phyloP scores from a whole-genome alignment of 2,329 filamentous ascomycete species.

The Aspergillus sp. region DNA sequence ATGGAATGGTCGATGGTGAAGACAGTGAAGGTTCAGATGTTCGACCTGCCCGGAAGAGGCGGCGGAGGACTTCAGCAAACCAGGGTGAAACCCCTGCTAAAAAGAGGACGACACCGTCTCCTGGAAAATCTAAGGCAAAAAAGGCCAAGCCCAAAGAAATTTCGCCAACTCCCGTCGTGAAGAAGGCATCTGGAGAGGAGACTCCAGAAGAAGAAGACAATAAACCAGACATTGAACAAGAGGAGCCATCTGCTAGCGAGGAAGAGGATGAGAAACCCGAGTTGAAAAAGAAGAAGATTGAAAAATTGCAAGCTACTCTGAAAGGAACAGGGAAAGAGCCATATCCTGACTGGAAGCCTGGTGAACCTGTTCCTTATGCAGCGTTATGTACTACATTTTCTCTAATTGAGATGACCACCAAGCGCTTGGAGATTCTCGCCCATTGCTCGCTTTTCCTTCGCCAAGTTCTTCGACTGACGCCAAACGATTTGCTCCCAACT shows the following conservation, averaged over 20 bases:
- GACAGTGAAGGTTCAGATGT: constrained; percentile 49
- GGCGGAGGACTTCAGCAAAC: constrained; percentile 25
- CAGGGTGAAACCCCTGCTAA: constrained; percentile 28
- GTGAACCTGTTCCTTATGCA: constrained; percentile 84
- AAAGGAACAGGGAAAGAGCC: constrained; percentile 62
- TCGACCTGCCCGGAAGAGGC: constrained; percentile 52
- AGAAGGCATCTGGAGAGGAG: constrained; percentile 42
- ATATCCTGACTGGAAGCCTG: constrained; percentile 92
- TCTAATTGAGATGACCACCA: constrained; percentile 87
- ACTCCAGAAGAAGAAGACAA: constrained; percentile 24
- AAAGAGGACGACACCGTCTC: constrained; percentile 15
- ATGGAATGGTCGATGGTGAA: constrained; percentile 29
- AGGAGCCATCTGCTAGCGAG: constrained; percentile 41
- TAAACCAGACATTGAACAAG: constrained; percentile 26
- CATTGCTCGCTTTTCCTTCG: constrained; percentile 85
- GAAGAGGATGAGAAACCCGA: constrained; percentile 60
- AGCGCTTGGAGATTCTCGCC: constrained; percentile 77
- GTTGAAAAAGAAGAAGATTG: constrained; percentile 62
- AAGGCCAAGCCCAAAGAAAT: constrained; percentile 12
- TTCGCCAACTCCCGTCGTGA: constrained; percentile 17
- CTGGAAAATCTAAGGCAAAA: constrained; percentile 12
- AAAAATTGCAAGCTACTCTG: constrained; percentile 71
- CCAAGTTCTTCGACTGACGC: constrained; percentile 87
- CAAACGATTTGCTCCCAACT: constrained; percentile 76
- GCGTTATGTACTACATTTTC: constrained; percentile 93